Base-by-base conservation (phyloP, 2,329 filamentous ascomycete species). In the Fusarium sp. region DNA sequence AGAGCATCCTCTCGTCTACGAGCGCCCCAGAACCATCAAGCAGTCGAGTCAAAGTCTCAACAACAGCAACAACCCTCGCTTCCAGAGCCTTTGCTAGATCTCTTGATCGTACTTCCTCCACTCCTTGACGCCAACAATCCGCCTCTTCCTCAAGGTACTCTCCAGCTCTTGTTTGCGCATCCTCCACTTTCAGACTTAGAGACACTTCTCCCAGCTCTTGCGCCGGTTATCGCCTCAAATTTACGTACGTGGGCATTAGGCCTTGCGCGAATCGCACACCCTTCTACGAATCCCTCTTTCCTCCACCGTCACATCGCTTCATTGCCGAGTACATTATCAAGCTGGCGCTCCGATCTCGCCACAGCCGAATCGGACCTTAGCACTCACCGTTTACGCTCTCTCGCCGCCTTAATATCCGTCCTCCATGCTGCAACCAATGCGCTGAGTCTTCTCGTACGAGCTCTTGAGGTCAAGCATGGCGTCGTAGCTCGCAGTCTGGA, bases 271-370 rank as follows among this genome's bases (percentile, higher is more conserved):
- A 78, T 86, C 33, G 75, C 80, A 5, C 80, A 83, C 65, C 84
- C 85, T 0, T 77, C 78, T 17, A 86, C 83, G 1, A 86, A 86
- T 74, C 79, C 85, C 1, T 86, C 85, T 20, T 87, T 82, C 71
- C 78, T 89, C n/a, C 87, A 89, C 77, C 86, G 87, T 20, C 76
- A 81, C 24, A 83, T 90, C 49, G 79, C 86, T 2, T 77, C 80
- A 19, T 78, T 90, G 3, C 78, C 83, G 0, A 65, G 76, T 2
- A 76, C 80, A 24, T 75, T 83, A 19, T 65, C 75, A 6, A 59
- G 77, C 4, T 80, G 87, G 2, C 74, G 71, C n/a, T 33, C 73
- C 14, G 63, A 76, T 5, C 71, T 83, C 6, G 57, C 72, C 4
- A 62, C 71, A 4, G 70, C 78, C 2, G 75, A 78, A 28, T 54